Conservation (phyloP, 805 yeast species). For the Kluyveromyces nonfermentans region DNA sequence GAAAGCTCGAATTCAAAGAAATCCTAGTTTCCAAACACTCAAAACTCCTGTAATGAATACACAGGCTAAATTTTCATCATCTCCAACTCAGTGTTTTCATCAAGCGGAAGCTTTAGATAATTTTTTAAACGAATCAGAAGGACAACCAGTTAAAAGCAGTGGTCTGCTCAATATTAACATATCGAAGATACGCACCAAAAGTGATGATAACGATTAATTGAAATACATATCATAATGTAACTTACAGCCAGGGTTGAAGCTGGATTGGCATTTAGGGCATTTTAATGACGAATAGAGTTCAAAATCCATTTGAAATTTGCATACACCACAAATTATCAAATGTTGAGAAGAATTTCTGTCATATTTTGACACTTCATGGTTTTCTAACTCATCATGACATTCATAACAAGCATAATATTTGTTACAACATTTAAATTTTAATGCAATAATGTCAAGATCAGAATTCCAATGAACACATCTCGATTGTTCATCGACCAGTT, state of each 20-base stretch:
- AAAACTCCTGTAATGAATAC: slow-evolving; percentile 21
- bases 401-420: slow-evolving; percentile 23
- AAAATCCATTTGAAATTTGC: slow-evolving; percentile 22
- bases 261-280: slow-evolving; percentile 18
- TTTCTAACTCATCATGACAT: slow-evolving; percentile 19
- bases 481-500: slow-evolving; percentile 18
- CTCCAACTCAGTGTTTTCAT: background rate
- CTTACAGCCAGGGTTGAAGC: slow-evolving; percentile 27
- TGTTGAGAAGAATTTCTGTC: slow-evolving; percentile 9
- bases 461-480: slow-evolving; percentile 29
- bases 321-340: slow-evolving; percentile 25
- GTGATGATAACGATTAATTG: slow-evolving; percentile 1
- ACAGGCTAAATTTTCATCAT: slow-evolving; percentile 4
- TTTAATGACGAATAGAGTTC: slow-evolving; percentile 11
- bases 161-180: slow-evolving; percentile 21
- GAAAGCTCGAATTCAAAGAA: slow-evolving; percentile 9
- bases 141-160: background rate
- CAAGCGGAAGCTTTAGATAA: background rate
- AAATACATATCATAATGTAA: slow-evolving; percentile 26
- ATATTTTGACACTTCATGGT: slow-evolving; percentile 13
- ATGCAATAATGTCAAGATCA: slow-evolving; percentile 22
- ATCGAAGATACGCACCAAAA: slow-evolving; percentile 18
- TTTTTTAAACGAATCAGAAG: background rate
- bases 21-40: slow-evolving; percentile 15
- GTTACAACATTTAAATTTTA: slow-evolving; percentile 27